Evolutionary conservation across 495 filamentous ascomycete genomes (phyloP), one percentile per base, ranked within the genome.

Genomic region (Aspergillus asperescens): DNA sequence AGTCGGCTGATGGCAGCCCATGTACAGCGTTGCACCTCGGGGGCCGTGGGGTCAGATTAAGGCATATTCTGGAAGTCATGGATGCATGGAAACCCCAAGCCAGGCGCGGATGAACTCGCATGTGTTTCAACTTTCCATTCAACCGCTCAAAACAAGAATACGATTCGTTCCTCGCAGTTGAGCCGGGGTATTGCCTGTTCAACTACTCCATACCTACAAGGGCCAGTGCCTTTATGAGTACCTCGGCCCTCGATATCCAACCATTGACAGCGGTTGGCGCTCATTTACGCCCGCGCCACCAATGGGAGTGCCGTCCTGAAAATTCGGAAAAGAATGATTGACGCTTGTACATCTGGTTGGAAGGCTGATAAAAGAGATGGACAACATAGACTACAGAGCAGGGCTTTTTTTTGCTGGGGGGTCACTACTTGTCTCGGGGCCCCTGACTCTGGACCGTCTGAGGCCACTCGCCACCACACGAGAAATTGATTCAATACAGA

Each of bases 401-500:
- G 4, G 5, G 25, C 4, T 28, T 39, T 10, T 39, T 49, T 35
- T 3, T 16, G 18, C 19, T 16, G 32, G 35, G 38, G 22, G 29
- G 43, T 38, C 51, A 47, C 31, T 16, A 7, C 46, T 29, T 46
- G 44, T 52, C 52, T 45, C 13, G 25, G 39, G 20, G 41, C 38
- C 39, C 31, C 38, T 52, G 38, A 35, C 1, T 19, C 42, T 47
- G 20, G 5, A 12, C 9, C 22, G 24, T 25, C 5, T 10, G 10
- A 12, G 7, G 8, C 20, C 12, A 42, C n/a, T 44, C 24, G 20
- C 20, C 55, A 58, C 55, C 59, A 53, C 56, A 56, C 52, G 56
- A 56, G 60, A 48, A 52, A 48, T 56, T 51, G 45, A 62, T 62
- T 34, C 35, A 58, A 37, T n/a, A n/a, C n/a, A 61, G 47, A 61